phyloP scores from a whole-genome alignment of 2,329 filamentous ascomycete species.

The Colletotrichum phormii region DNA sequence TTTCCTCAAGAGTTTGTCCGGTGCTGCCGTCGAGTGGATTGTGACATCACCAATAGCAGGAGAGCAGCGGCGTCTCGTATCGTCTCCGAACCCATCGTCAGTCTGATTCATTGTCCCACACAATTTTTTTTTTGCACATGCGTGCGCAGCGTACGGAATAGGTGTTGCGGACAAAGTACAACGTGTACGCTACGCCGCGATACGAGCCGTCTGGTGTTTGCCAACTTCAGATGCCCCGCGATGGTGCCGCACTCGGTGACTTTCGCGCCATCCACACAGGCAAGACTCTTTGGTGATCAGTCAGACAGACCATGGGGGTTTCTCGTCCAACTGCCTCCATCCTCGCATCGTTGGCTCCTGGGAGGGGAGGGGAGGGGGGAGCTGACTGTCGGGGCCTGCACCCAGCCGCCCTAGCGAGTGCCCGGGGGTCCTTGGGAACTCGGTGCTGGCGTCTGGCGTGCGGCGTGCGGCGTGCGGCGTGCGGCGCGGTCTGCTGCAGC shows the following conservation, averaged over 20 bases:
- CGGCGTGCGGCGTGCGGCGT: too few species aligned
- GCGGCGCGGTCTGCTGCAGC: conserved; percentile 4
- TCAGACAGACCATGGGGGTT: conserved; percentile 18
- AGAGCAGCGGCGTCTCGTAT: conserved; percentile 22
- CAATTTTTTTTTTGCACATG: background rate
- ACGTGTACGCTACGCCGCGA: background rate
- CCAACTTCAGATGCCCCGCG: conserved; percentile 13
- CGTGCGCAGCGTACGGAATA: background rate
- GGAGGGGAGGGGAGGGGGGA: background rate
- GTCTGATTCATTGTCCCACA: conserved; percentile 31
- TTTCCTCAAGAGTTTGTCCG: background rate
- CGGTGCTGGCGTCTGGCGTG: conserved; percentile 6
- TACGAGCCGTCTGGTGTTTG: conserved; percentile 27
- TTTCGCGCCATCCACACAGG: background rate
- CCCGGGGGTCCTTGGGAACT: conserved; percentile 12
- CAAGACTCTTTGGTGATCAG: conserved; percentile 23
- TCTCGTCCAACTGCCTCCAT: conserved; percentile 19
- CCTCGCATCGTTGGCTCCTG: conserved; percentile 16
- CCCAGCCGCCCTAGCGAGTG: conserved; percentile 23
- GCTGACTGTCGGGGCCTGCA: conserved; percentile 26
- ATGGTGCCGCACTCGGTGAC: background rate
- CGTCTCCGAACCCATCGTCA: conserved; percentile 12
- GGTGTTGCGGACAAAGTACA: background rate
- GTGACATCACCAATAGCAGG: conserved; percentile 31
- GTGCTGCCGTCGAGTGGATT: conserved; percentile 24